phyloP scores from a whole-genome alignment of 495 filamentous ascomycete genomes.

The Viridothelium virens region DNA sequence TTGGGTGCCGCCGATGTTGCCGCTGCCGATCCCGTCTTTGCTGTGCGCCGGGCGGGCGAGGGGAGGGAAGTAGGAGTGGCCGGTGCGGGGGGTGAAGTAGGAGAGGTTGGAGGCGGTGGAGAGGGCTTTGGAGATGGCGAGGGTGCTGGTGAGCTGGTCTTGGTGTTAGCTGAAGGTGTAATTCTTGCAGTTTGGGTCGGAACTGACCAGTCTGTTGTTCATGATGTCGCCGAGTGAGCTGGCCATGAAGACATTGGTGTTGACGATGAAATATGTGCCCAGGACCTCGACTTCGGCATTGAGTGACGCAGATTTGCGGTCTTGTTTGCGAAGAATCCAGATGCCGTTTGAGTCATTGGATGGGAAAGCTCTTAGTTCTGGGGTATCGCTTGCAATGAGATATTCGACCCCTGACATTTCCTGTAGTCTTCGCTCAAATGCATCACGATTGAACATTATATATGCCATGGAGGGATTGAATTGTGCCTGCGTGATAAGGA shows the following conservation, averaged over 20 bases:
- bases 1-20: not conserved
- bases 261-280: slow-evolving; percentile 74
- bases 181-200: slow-evolving; percentile 20
- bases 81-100: slow-evolving; percentile 63
- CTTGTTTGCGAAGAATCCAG: slow-evolving; percentile 91
- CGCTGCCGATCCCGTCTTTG: slow-evolving; percentile 7
- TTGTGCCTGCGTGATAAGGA: slow-evolving; percentile 64
- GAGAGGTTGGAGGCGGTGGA: slow-evolving; percentile 54
- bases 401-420: slow-evolving; percentile 63
- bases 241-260: slow-evolving; percentile 84
- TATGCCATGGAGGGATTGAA: slow-evolving; percentile 55
- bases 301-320: slow-evolving; percentile 34
- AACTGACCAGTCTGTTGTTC: slow-evolving; percentile 61
- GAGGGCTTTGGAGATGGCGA: slow-evolving; percentile 61
- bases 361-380: slow-evolving; percentile 38
- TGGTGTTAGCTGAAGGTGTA: not conserved
- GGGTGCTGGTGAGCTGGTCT: slow-evolving; percentile 50
- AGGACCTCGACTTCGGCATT: slow-evolving; percentile 66
- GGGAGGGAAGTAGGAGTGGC: slow-evolving; percentile 63
- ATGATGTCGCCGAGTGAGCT: slow-evolving; percentile 72
- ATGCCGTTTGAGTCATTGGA: slow-evolving; percentile 54
- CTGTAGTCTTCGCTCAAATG: slow-evolving; percentile 67
- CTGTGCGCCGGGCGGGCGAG: slow-evolving; percentile 33
- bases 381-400: slow-evolving; percentile 37
- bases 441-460: slow-evolving; percentile 59